Base-by-base conservation (phyloP, 208 protist species). In the Herpetomonas samuelpessoai region DNA sequence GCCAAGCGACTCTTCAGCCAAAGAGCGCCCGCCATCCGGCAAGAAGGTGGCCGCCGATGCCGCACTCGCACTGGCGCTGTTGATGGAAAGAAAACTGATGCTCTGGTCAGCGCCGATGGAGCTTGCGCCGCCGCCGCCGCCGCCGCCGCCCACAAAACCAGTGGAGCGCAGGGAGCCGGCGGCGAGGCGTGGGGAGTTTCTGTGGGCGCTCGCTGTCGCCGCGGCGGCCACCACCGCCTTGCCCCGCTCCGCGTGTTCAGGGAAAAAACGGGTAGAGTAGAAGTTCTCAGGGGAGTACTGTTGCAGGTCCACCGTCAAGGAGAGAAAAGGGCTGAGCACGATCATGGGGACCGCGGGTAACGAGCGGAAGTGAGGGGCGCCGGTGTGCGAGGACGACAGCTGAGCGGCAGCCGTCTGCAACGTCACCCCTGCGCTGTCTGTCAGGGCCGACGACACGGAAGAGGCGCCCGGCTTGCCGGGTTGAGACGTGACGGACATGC, bases 251-350 rank as follows among this genome's bases (percentile, higher is more conserved):
- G 65, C 65, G 52, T 78, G 65, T 47, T 78, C 71, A 16, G 73
- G 49, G 60, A 72, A 73, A 46, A 78, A 78, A 45, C 71, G 71
- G 25, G 71, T 57, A 65, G 71, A 51, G 26, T 64, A 56, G 44
- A 69, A 26, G 25, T 57, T 57, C 24, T 35, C 47, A 22, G 27
- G 44, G 30, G 9, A 29, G 52, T 60, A 50, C 39, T 52, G 52
- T 0, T 65, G 58, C 6, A 71, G 65, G 39, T 71, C 65, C 9
- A 71, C 58, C 4, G 65, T 65, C 21, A 71, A 48, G 19, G 52
- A 71, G 30, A 58, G 24, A 56, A 56, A 71, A 3, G 65, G 65
- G 22, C 65, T 65, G 2, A 63, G 58, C 22, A 68, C 65, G 22
- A 26, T 45, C 2, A 60, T 38, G 21, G 71, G 49, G 14, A 62